phyloP scores from a whole-genome alignment of 2,329 filamentous ascomycete species.

The Claviceps monticola region DNA sequence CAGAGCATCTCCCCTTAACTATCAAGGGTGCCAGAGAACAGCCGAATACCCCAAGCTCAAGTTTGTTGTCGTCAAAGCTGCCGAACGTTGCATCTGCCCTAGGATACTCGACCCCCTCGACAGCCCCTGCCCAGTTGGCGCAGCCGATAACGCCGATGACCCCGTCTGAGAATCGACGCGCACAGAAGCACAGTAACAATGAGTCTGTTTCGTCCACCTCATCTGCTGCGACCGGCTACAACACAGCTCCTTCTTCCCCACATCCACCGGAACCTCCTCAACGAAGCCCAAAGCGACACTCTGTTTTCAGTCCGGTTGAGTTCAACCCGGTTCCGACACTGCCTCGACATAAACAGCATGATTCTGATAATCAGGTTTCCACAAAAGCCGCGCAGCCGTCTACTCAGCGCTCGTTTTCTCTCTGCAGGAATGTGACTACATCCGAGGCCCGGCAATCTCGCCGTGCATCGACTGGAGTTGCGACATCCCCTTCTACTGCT shows the following conservation, averaged over 20 bases:
- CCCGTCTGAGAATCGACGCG: neutral
- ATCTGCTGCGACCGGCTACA: conserved; percentile 5
- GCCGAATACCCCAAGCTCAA: neutral
- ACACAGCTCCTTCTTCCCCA: conserved; percentile 9
- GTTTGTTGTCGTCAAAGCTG: neutral
- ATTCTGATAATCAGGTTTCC: neutral
- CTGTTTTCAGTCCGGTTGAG: conserved; percentile 6
- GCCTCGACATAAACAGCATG: neutral
- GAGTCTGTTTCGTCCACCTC: conserved; percentile 6
- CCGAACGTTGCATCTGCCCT: conserved; percentile 1
- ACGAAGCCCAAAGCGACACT: conserved; percentile 15
- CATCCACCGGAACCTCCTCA: conserved; percentile 15
- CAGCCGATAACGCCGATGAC: neutral
- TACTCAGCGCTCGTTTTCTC: conserved; percentile 1
- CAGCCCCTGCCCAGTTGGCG: neutral
- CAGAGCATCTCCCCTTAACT: neutral
- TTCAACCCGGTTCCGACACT: conserved; percentile 1
- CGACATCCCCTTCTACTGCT: neutral
- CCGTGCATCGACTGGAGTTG: neutral
- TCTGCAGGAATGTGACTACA: neutral
- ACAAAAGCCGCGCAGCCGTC: neutral
- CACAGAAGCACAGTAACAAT: conserved; percentile 6
- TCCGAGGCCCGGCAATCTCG: neutral
- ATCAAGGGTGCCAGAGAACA: neutral
- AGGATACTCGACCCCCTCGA: neutral